Base-by-base conservation (phyloP, 2,329 filamentous ascomycete genomes). In the Hymenotorrendiella dingleyae region DNA sequence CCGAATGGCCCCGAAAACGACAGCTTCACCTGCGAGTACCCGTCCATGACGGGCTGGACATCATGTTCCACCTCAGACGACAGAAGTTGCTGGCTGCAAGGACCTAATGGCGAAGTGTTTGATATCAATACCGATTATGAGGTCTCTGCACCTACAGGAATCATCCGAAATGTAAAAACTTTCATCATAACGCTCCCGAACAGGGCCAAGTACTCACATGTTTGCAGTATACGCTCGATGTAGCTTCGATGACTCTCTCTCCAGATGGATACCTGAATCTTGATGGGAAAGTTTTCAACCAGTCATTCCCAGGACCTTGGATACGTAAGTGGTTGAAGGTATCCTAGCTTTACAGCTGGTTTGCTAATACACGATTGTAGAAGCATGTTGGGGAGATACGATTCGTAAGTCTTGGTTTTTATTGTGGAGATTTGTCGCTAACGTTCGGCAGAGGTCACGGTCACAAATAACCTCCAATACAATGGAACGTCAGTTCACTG, bases 401-500 rank as follows among this genome's bases (percentile, higher is more conserved):
- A 26, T 43, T 11, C 37, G 36, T 41, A 16, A 29, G 32, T n/a
- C n/a, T 24, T 21, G 10, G 21, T 24, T 23, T 22, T 36, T 10
- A 19, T 14, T 36, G 5, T 20, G 28, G n/a, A 14, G 19, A n/a
- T 7, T 26, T 27, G n/a, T n/a, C n/a, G 17, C 21, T 36, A 16
- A 35, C 10, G 3, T 20, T 23, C 21, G 20, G 12, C 17, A 45
- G 40, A 47, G 28, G 28, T 47, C 20, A 43, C 22, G 8, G 45
- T 47, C 4, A 40, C 19, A 14, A 47, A 47, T 24, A 26, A 44
- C 20, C 34, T 50, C 6, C 14, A 20, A 10, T 43, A 62, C 24
- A 70, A 72, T 34, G 71, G 69, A 19, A 73, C 69, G 4, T 60
- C 65, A 4, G 62, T 73, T n/a, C 70, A 73, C 46, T 73, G 66